Percentiles rank a stretch among this genome's conserved stretches.
phyloP scores from a whole-genome alignment of 2,329 filamentous ascomycete species.

The Bipolaris bicolor region DNA sequence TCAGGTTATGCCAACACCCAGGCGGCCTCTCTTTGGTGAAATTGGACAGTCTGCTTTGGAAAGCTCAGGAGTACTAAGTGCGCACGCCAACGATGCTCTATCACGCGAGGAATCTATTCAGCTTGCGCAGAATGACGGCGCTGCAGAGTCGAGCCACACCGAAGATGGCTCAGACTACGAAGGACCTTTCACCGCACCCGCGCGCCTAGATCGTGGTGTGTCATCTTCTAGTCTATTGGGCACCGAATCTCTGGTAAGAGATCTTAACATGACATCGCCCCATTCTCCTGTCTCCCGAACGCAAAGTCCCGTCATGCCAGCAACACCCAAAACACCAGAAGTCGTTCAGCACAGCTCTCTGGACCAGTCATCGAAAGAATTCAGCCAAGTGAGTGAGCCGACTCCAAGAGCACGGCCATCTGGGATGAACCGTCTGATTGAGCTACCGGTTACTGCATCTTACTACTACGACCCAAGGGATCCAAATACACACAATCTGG shows the following conservation, averaged over 20 bases:
- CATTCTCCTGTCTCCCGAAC: slow-evolving; percentile 47
- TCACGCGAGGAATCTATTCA: slow-evolving; percentile 26
- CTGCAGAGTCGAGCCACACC: slow-evolving; percentile 15
- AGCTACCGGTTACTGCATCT: slow-evolving; percentile 52
- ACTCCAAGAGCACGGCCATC: slow-evolving; percentile 47
- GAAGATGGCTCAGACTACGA: slow-evolving; percentile 18
- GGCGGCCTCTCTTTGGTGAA: slow-evolving; percentile 62
- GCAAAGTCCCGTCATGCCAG: slow-evolving; percentile 46
- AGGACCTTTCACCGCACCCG: slow-evolving; percentile 23
- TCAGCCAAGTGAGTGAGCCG: slow-evolving; percentile 44
- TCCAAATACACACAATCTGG: slow-evolving; percentile 53
- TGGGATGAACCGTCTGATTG: slow-evolving; percentile 52
- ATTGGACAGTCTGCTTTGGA: slow-evolving; percentile 62
- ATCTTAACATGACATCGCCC: slow-evolving; percentile 57
- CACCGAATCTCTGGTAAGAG: slow-evolving; percentile 56
- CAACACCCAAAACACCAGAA: slow-evolving; percentile 47
- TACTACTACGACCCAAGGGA: slow-evolving; percentile 54
- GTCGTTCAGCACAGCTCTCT: slow-evolving; percentile 44
- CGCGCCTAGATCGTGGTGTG: slow-evolving; percentile 32
- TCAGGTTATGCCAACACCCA: slow-evolving; percentile 30
- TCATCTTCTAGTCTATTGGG: slow-evolving; percentile 54
- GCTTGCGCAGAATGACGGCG: slow-evolving; percentile 3
- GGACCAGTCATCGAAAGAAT: slow-evolving; percentile 29
- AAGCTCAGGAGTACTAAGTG: slow-evolving; percentile 57
- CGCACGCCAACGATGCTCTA: slow-evolving; percentile 39